A percentile compares a stretch with the other conserved stretches of the same genome.
phyloP scores from a whole-genome alignment of 192 early-diverging fungal genomes.

The Entophlyctis helioformis region DNA sequence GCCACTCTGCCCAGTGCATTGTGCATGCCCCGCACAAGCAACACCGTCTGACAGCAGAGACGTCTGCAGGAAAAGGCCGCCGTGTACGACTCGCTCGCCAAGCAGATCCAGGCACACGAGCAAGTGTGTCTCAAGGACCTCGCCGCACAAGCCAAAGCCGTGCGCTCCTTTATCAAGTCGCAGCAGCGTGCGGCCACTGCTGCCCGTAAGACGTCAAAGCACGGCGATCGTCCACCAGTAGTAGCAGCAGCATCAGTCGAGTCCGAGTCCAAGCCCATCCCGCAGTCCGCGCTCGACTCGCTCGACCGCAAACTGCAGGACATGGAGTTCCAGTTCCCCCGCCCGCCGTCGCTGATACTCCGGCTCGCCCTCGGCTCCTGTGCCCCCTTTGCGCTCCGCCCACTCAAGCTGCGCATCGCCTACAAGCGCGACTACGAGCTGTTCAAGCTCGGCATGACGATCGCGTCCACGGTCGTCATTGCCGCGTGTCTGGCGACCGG shows the following conservation, averaged over 20 bases:
- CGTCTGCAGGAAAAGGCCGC: conserved; percentile 12
- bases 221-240: too few relatives aligned
- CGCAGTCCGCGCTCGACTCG: conserved; percentile 1
- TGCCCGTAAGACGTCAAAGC: too few relatives aligned
- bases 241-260: too few relatives aligned
- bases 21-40: too few relatives aligned
- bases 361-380: conserved; percentile 21
- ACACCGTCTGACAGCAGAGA: too few relatives aligned
- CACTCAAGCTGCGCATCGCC: conserved; percentile 16
- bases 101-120: conserved; percentile 21
- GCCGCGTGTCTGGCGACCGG: background rate
- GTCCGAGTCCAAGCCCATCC: too few relatives aligned
- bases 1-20: too few relatives aligned
- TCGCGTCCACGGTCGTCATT: conserved; percentile 5
- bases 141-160: conserved; percentile 1
- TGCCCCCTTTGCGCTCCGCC: conserved; percentile 25
- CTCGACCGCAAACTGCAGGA: conserved; percentile 8
- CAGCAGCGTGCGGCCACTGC: conserved; percentile 4
- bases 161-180: conserved; percentile 5
- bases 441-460: conserved; percentile 24
- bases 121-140: conserved; percentile 18
- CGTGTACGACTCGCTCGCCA: conserved; percentile 19
- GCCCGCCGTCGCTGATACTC: conserved; percentile 25
- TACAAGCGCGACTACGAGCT: conserved; percentile 33
- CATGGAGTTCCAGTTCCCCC: conserved; percentile 22